Conservation (phyloP, 345 rosid species). For the rapeseed (Brassica napus) region Da-Ae NC_063435.1:320501-321000, state of each 20-base stretch:
- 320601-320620: conserved; percentile 86
- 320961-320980: conserved; percentile 23
- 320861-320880: neutral
- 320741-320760: conserved; percentile 54
- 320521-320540: conserved; percentile 91
- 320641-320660: neutral
- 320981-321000: neutral
- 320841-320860: neutral
- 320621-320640: neutral
- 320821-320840: neutral
- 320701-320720: conserved; percentile 61
- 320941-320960: conserved; percentile 28
- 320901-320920: conserved; percentile 18
- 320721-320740: conserved; percentile 94
- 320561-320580: conserved; percentile 73
- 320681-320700: conserved; percentile 57
- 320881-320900: conserved; percentile 15
- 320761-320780: neutral
- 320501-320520: conserved; percentile 51
- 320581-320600: conserved; percentile 95
- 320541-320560: conserved; percentile 78
- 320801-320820: neutral
- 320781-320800: neutral
- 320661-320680: neutral
- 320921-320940: neutral